phyloP scores from a whole-genome alignment of 352 stramenopile species.

The Phytophthora nicotianae region DNA sequence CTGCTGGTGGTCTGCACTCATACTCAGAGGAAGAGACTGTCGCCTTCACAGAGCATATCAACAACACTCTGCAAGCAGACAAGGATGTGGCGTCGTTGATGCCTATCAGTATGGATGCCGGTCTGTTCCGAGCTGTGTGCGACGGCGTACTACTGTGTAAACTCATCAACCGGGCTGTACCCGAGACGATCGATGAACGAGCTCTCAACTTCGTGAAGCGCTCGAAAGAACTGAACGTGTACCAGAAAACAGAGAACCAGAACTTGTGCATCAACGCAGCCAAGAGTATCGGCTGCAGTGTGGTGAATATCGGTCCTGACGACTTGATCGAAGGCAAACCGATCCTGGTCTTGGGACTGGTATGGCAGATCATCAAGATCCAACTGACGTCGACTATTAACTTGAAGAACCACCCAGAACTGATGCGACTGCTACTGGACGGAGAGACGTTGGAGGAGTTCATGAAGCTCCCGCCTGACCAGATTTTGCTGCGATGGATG shows the following conservation, averaged over 20 bases:
- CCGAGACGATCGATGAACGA: slow-evolving; percentile 92
- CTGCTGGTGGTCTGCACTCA: slow-evolving; percentile 79
- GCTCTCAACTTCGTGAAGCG: slow-evolving; percentile 88
- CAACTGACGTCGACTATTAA: slow-evolving; percentile 93
- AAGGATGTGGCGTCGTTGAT: slow-evolving; percentile 64
- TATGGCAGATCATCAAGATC: slow-evolving; percentile 96
- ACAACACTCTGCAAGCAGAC: slow-evolving; percentile 84
- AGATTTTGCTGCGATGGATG: slow-evolving; percentile 93
- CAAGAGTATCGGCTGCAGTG: slow-evolving; percentile 92
- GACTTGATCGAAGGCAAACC: slow-evolving; percentile 86
- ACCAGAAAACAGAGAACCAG: slow-evolving; percentile 90
- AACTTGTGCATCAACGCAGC: slow-evolving; percentile 95
- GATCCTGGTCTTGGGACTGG: slow-evolving; percentile 91
- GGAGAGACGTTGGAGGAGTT: slow-evolving; percentile 90
- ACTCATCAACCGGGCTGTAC: slow-evolving; percentile 90
- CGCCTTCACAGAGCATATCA: slow-evolving; percentile 94
- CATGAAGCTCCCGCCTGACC: slow-evolving; percentile 90
- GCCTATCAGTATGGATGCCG: slow-evolving; percentile 79
- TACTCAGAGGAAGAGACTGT: slow-evolving; percentile 91
- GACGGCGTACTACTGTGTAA: slow-evolving; percentile 93
- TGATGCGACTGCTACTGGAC: slow-evolving; percentile 85
- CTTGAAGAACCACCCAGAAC: slow-evolving; percentile 92
- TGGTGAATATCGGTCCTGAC: slow-evolving; percentile 92
- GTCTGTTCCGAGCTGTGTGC: slow-evolving; percentile 80
- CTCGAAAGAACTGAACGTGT: slow-evolving; percentile 81